Evolutionary conservation across 805 yeast genomes (phyloP).

Genomic region (Kluyveromyces starmeri): DNA sequence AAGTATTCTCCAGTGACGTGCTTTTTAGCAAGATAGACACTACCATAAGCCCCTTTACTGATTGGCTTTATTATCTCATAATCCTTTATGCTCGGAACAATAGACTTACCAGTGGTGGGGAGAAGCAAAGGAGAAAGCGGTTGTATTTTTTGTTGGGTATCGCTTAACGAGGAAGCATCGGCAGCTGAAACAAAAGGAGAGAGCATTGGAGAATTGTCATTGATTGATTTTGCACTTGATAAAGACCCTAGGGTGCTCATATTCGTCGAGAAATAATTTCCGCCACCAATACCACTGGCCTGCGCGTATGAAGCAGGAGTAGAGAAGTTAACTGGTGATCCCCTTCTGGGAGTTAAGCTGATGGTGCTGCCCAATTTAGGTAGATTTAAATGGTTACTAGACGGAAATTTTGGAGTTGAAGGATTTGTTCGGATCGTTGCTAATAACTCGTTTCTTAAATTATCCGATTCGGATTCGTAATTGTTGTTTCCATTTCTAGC

Average conservation of each 20-base stretch:
- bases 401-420: slow-evolving; percentile 10
- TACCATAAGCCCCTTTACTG: slow-evolving; percentile 95
- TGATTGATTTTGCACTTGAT: slow-evolving; percentile 18
- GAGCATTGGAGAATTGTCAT: slow-evolving; percentile 40
- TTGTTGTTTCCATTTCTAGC: slow-evolving; percentile 1
- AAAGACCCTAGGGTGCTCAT: background rate
- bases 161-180: slow-evolving; percentile 27
- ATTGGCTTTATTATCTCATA: slow-evolving; percentile 89
- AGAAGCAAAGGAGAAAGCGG: slow-evolving; percentile 77
- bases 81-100: slow-evolving; percentile 70
- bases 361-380: slow-evolving; percentile 25
- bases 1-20: slow-evolving; percentile 87
- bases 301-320: slow-evolving; percentile 57
- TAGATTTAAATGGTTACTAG: slow-evolving; percentile 10
- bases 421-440: slow-evolving; percentile 6
- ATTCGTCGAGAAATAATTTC: background rate
- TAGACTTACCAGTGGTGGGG: slow-evolving; percentile 47
- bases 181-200: slow-evolving; percentile 49
- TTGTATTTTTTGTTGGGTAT: slow-evolving; percentile 34
- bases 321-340: slow-evolving; percentile 34
- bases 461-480: no score
- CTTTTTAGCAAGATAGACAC: slow-evolving; percentile 79
- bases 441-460: slow-evolving; percentile 1
- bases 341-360: slow-evolving; percentile 44
- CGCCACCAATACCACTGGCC: slow-evolving; percentile 1